phyloP scores from a whole-genome alignment of 1,139 yeast genomes.

The Arxiozyma heterogenica region DNA sequence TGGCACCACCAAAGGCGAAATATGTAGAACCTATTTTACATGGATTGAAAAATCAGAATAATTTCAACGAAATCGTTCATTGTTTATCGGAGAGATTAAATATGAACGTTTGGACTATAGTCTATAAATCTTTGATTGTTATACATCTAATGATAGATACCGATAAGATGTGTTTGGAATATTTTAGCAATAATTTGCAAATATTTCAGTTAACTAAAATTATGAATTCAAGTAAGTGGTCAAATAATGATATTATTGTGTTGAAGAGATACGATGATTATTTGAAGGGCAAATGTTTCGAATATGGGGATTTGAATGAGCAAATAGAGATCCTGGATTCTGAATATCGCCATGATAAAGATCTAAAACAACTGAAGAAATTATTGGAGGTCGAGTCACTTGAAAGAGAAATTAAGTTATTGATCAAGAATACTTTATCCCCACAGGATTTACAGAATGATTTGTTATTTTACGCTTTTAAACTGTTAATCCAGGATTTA shows the following conservation, averaged over 20 bases:
- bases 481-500: conserved; percentile 79
- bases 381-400: conserved; percentile 54
- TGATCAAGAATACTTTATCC: conserved; percentile 65
- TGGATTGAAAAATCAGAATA: conserved; percentile 55
- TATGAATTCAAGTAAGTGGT: conserved; percentile 28
- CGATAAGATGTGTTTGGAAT: conserved; percentile 52
- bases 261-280: conserved; percentile 65
- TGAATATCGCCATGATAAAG: not conserved
- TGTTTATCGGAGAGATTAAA: conserved; percentile 59
- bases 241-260: conserved; percentile 50
- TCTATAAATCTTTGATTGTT: conserved; percentile 75
- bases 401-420: conserved; percentile 66
- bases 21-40: conserved; percentile 86
- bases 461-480: conserved; percentile 70
- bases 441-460: conserved; percentile 69
- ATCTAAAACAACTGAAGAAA: conserved; percentile 26
- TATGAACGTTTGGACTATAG: conserved; percentile 79
- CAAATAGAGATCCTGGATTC: conserved; percentile 46
- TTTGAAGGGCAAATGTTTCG: conserved; percentile 57
- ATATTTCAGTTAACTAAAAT: conserved; percentile 37
- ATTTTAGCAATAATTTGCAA: conserved; percentile 49
- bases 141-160: conserved; percentile 66
- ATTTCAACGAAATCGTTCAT: conserved; percentile 61
- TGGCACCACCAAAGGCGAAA: conserved; percentile 97
- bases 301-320: conserved; percentile 48